Evolutionary conservation across 2,329 filamentous ascomycete species (phyloP).

Genomic region (Fusarium bulbicola): DNA sequence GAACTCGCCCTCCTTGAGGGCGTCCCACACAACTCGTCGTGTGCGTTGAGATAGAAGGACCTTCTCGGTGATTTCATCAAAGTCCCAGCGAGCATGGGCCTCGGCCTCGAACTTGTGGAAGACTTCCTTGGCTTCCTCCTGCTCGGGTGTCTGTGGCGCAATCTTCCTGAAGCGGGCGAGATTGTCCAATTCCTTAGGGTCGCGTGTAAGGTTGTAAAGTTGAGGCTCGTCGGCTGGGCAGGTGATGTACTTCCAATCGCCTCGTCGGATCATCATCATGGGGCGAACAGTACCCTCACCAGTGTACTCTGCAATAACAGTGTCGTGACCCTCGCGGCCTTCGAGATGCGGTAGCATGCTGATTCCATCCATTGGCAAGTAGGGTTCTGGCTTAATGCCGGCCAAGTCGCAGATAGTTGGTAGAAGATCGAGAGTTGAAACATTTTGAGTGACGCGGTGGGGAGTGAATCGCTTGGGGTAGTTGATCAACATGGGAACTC

Average conservation of each 20-base stretch:
- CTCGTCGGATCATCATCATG: conserved; percentile 92
- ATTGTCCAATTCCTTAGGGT: conserved; percentile 82
- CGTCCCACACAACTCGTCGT: conserved; percentile 80
- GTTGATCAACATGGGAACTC: conserved; percentile 87
- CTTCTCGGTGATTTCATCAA: conserved; percentile 77
- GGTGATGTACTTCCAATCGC: conserved; percentile 89
- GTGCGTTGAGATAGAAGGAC: conserved; percentile 82
- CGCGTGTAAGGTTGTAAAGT: conserved; percentile 80
- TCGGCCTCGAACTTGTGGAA: conserved; percentile 77
- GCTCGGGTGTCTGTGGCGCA: conserved; percentile 51
- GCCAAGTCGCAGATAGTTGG: conserved; percentile 88
- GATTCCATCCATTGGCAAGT: conserved; percentile 85
- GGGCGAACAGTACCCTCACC: conserved; percentile 90
- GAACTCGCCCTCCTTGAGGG: conserved; percentile 78
- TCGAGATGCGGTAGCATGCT: conserved; percentile 83
- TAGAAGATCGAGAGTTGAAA: conserved; percentile 90
- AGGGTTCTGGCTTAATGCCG: conserved; percentile 72
- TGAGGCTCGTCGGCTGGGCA: conserved; percentile 86
- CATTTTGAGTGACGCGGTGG: conserved; percentile 81
- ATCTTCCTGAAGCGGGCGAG: conserved; percentile 62
- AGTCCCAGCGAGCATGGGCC: conserved; percentile 80
- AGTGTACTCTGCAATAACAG: conserved; percentile 94
- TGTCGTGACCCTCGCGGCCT: conserved; percentile 74
- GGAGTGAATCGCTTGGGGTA: conserved; percentile 79
- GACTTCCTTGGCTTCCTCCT: conserved; percentile 58